These are phyloP conservation scores for Macrophomina pseudophaseolina DNA, from an alignment of 2,329 filamentous ascomycete species.

Conservation along the genomic window DNA sequence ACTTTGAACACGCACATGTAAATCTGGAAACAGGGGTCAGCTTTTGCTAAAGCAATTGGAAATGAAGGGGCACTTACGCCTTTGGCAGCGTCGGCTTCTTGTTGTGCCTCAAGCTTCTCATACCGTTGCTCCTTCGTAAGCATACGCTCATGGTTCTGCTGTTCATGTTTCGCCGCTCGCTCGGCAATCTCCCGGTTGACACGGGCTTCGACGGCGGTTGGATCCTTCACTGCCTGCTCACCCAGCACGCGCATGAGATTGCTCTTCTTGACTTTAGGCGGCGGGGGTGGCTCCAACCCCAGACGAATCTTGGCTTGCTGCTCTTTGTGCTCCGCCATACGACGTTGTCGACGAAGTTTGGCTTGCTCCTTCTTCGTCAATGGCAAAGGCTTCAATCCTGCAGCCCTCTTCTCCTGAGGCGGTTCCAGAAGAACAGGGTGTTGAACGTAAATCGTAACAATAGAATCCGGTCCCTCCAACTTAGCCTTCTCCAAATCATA, in stretches of 20 bases:
- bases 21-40: background rate
- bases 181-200: conserved; percentile 93
- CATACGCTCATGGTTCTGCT: conserved; percentile 81
- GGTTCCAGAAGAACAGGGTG: conserved; percentile 91
- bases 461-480: conserved; percentile 77
- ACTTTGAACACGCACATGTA: conserved; percentile 84
- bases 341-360: conserved; percentile 85
- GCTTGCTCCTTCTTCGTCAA: conserved; percentile 89
- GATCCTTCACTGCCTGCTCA: conserved; percentile 91
- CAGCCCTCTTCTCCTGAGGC: conserved; percentile 83
- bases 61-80: conserved; percentile 64
- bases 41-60: too few species aligned
- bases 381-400: conserved; percentile 85
- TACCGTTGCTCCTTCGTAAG: conserved; percentile 85
- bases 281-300: conserved; percentile 85
- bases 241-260: conserved; percentile 97
- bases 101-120: conserved; percentile 81
- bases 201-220: conserved; percentile 92
- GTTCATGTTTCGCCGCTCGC: conserved; percentile 77
- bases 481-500: conserved; percentile 62
- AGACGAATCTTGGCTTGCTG: conserved; percentile 94
- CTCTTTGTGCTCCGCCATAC: conserved; percentile 93
- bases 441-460: conserved; percentile 89
- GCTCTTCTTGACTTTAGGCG: conserved; percentile 94
- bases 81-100: conserved; percentile 85